These are phyloP conservation scores for Heterobasidion occidentale DNA, from an alignment of 1,284 basidiomycete species.

Conservation along the genomic window DNA sequence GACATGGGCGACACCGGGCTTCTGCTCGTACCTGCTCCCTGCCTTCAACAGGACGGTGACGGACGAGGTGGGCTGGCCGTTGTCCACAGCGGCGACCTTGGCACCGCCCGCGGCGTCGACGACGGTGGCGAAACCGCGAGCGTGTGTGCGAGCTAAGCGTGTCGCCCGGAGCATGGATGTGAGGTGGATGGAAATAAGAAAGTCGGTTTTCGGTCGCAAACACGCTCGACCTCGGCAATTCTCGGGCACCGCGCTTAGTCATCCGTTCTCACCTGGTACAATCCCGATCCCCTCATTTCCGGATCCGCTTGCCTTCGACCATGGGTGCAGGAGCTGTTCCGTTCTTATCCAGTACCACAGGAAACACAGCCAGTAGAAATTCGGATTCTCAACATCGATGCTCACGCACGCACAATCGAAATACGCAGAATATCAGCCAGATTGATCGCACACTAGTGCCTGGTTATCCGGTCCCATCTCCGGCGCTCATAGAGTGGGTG, in stretches of 20 bases:
- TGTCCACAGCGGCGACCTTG: constrained; percentile 80
- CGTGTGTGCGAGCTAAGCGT: constrained; percentile 14
- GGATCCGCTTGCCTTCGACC: not conserved
- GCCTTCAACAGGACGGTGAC: constrained; percentile 90
- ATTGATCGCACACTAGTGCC: no score
- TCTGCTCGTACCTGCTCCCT: constrained; percentile 80
- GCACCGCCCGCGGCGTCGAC: constrained; percentile 68
- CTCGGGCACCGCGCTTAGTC: not conserved
- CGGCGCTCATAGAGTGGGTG: no score
- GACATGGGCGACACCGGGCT: constrained; percentile 83
- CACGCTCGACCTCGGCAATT: not conserved
- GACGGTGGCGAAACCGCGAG: constrained; percentile 73
- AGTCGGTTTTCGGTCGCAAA: no score
- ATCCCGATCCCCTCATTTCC: not conserved
- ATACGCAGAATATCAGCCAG: no score
- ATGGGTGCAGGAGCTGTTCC: no score
- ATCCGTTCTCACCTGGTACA: not conserved
- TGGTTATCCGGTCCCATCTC: no score
- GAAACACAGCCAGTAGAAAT: no score
- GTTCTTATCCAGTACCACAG: no score
- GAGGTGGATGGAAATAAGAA: not conserved
- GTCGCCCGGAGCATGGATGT: constrained; percentile 12
- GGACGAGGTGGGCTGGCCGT: constrained; percentile 73
- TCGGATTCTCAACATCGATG: no score
- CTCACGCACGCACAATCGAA: no score